Base-by-base conservation (phyloP, 108 stramenopile genomes). In the Conticribra weissflogii region DNA sequence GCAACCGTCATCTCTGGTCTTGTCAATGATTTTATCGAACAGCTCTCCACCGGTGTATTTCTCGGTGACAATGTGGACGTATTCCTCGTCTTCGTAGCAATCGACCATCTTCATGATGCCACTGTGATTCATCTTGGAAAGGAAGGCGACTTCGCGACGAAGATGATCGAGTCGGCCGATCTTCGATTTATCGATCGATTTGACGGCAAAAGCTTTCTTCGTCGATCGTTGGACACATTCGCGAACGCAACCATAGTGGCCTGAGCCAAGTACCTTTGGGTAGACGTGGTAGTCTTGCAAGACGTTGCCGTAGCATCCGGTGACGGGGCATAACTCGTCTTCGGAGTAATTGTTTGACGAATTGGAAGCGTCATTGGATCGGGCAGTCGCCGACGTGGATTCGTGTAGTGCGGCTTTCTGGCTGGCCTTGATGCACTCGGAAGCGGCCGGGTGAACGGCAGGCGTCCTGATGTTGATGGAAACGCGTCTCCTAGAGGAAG, bases 1-100 rank as follows among this genome's bases (percentile, higher is more conserved):
- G 14, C 92, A 52, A 81, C 92, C 79, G 12, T 22, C n/a, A 19
- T n/a, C 25, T 3, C 54, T 63, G 2, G 72, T 59, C 24, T 96
- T 96, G 47, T 93, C 73, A 41, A 93, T 93, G 69, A 98, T 96
- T 19, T 93, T 87, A 52, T 96, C 92, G 54, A 97, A 88, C 25
- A 98, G 68, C 71, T 98, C 94, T 14, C 95, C 95, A 30, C 95
- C 95, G 0, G 63, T 67, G 81, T 86, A 82, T 28, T 74, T 72
- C 52, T 96, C 95, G 32, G 91, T 80, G 80, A n/a, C n/a, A n/a
- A n/a, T n/a, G n/a, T n/a, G n/a, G n/a, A n/a, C n/a, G n/a, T n/a
- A n/a, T n/a, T n/a, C 76, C 1, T 68, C 57, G 41, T 92, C 92
- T 70, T 93, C 83, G 62, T 87, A 92, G 31, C 88, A 82, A 64